phyloP scores from a whole-genome alignment of 2,329 filamentous ascomycete species.

The Septoria linicola region DNA sequence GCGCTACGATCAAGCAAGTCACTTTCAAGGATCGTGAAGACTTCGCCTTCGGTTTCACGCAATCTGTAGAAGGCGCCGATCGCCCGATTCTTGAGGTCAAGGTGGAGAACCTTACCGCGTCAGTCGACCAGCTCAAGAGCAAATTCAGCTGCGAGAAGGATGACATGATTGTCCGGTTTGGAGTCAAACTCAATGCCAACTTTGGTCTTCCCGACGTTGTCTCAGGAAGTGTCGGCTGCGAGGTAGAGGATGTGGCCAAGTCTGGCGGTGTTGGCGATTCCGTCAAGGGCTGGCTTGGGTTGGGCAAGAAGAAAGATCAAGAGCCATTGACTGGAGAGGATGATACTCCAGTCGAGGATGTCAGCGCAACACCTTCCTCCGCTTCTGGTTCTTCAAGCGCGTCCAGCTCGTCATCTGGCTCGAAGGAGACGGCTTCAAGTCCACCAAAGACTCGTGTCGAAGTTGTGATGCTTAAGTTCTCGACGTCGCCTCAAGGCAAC shows the following conservation, averaged over 20 bases:
- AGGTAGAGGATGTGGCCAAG: slow-evolving; percentile 67
- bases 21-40: slow-evolving; percentile 80
- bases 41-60: slow-evolving; percentile 76
- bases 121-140: slow-evolving; percentile 73
- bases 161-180: slow-evolving; percentile 78
- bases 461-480: slow-evolving; percentile 53
- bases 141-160: slow-evolving; percentile 73
- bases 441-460: slow-evolving; percentile 52
- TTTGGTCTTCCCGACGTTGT: slow-evolving; percentile 78
- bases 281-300: slow-evolving; percentile 93
- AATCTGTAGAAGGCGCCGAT: slow-evolving; percentile 62
- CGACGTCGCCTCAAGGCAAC: slow-evolving; percentile 48
- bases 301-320: slow-evolving; percentile 88
- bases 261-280: slow-evolving; percentile 86
- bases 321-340: slow-evolving; percentile 58
- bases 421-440: slow-evolving; percentile 48
- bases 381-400: slow-evolving; percentile 37
- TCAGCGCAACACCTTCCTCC: slow-evolving; percentile 37
- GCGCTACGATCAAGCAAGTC: slow-evolving; percentile 70
- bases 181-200: slow-evolving; percentile 67
- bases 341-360: slow-evolving; percentile 47
- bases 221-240: slow-evolving; percentile 78
- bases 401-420: slow-evolving; percentile 41
- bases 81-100: slow-evolving; percentile 63
- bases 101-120: slow-evolving; percentile 82